Conservation (phyloP, 176 grass and related monocot genomes). For the Phoenix roebelenii region DNA sequence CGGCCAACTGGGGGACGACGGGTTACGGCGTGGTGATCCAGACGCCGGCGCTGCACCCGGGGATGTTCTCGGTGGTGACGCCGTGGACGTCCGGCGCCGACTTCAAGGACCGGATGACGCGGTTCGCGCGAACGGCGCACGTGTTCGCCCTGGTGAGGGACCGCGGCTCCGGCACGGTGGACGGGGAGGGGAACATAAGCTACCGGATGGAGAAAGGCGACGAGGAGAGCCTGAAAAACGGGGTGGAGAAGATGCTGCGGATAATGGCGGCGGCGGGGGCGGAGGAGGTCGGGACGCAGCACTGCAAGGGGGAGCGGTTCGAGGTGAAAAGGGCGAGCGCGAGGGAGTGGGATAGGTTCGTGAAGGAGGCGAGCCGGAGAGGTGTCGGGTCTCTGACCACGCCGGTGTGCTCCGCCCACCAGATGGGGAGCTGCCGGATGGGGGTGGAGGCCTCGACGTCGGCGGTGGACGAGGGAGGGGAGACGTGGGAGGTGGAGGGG, state of each 20-base stretch:
- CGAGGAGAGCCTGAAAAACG: background rate
- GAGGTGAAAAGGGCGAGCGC: background rate
- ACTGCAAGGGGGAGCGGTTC: conserved; percentile 9
- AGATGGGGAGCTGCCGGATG: conserved; percentile 30
- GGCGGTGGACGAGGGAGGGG: conserved; percentile 5
- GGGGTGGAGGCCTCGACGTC: background rate
- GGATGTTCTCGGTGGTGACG: conserved; percentile 21
- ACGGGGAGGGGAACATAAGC: background rate
- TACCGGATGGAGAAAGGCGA: conserved; percentile 10
- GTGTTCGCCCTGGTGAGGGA: conserved; percentile 15
- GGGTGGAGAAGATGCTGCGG: conserved; percentile 7
- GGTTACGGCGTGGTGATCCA: conserved; percentile 14
- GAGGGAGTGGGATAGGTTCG: too few relatives aligned
- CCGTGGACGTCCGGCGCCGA: conserved; percentile 11
- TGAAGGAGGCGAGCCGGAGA: background rate
- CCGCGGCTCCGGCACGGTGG: conserved; percentile 3
- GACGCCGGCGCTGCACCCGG: conserved; percentile 19
- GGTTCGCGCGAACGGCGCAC: conserved; percentile 19
- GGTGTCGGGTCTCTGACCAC: background rate
- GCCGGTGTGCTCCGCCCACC: conserved; percentile 14
- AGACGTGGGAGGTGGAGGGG: conserved; percentile 25
- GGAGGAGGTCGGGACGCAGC: conserved; percentile 19
- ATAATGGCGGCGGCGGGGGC: conserved; percentile 18
- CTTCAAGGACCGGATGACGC: conserved; percentile 17
- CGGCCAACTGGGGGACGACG: too few relatives aligned